phyloP scores from a whole-genome alignment of 257 asterid species.

The Solanum phureja region DNA sequence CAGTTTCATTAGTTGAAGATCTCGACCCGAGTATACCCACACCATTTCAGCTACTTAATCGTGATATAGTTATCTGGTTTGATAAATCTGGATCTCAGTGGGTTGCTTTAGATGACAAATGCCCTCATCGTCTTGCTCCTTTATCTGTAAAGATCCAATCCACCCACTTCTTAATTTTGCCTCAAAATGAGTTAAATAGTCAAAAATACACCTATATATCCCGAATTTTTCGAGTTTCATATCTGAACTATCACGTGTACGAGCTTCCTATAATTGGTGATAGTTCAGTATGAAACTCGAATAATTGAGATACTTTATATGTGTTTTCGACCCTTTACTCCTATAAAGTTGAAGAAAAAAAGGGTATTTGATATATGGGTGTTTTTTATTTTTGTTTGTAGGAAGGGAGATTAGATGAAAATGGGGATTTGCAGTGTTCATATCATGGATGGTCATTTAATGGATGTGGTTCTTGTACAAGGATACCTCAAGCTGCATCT shows the following conservation, averaged over 20 bases:
- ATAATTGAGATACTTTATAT: no score
- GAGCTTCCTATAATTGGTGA: no score
- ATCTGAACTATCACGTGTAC: neutral
- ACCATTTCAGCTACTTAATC: constrained; percentile 87
- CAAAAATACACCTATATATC: no score
- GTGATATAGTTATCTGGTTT: constrained; percentile 93
- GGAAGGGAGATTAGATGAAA: constrained; percentile 98
- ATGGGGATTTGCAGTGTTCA: constrained; percentile 96
- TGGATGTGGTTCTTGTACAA: constrained; percentile 86
- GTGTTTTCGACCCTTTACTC: neutral
- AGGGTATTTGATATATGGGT: neutral
- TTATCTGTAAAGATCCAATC: constrained; percentile 45
- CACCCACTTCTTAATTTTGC: neutral
- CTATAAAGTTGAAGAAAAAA: neutral
- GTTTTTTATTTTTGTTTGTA: constrained; percentile 15
- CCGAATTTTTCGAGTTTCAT: neutral
- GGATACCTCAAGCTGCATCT: constrained; percentile 87
- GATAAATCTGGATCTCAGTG: constrained; percentile 61
- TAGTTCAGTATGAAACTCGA: neutral
- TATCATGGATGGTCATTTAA: constrained; percentile 98
- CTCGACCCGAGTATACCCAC: constrained; percentile 74
- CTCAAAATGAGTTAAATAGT: neutral
- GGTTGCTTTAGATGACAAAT: constrained; percentile 93
- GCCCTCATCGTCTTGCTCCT: constrained; percentile 99
- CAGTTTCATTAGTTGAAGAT: constrained; percentile 87